Conservation (phyloP, 2,329 filamentous ascomycete species). For the Aspergillus fructus region DNA sequence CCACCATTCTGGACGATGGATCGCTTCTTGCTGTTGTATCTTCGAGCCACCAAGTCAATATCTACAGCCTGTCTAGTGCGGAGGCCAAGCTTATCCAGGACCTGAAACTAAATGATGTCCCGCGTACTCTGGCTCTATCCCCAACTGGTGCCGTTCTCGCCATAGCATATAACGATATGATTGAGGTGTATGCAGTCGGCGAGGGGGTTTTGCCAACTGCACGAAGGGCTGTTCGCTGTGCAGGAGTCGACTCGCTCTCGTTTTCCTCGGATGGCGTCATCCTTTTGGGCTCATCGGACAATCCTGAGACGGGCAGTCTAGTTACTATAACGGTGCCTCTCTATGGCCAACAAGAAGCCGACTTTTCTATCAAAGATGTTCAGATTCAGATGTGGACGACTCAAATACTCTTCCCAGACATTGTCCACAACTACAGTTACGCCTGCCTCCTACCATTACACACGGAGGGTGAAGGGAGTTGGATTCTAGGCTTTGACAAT, state of each 20-base stretch:
- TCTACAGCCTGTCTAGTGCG: constrained; percentile 69
- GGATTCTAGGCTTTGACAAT: constrained; percentile 76
- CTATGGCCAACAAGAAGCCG: constrained; percentile 60
- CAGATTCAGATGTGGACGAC: constrained; percentile 80
- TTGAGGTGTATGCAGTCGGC: constrained; percentile 77
- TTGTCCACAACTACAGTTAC: constrained; percentile 75
- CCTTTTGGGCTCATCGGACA: constrained; percentile 71
- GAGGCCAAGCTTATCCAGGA: constrained; percentile 72
- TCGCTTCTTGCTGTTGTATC: constrained; percentile 75
- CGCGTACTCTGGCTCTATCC: constrained; percentile 75
- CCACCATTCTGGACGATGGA: constrained; percentile 77
- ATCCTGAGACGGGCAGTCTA: constrained; percentile 64
- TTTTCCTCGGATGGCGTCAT: constrained; percentile 79
- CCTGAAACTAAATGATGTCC: constrained; percentile 74
- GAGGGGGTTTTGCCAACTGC: constrained; percentile 64
- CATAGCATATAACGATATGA: constrained; percentile 82
- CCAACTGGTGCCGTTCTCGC: constrained; percentile 80
- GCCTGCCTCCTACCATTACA: constrained; percentile 62
- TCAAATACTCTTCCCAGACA: constrained; percentile 79
- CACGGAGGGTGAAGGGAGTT: constrained; percentile 62
- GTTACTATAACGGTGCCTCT: constrained; percentile 79
- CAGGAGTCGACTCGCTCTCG: constrained; percentile 68
- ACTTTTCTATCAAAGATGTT: constrained; percentile 55
- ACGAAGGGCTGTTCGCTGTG: constrained; percentile 74
- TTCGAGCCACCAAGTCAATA: constrained; percentile 77